phyloP scores from a whole-genome alignment of 768 basidiomycete genomes.

The Kwoniella newhampshirensis region DNA sequence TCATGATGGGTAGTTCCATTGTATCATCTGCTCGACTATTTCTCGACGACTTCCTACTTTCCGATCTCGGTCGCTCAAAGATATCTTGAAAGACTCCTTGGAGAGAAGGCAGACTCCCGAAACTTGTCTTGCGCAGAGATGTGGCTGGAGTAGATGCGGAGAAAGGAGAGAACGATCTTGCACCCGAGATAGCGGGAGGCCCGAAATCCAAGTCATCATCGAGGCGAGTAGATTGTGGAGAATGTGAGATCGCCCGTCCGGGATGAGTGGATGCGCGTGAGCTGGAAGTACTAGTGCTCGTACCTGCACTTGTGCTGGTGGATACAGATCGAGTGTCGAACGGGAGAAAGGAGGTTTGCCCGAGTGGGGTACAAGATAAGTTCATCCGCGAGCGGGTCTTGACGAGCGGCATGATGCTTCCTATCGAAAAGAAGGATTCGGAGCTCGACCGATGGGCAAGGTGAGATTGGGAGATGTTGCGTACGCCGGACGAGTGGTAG shows the following conservation, averaged over 20 bases:
- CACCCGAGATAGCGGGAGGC: not conserved
- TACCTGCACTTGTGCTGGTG: not conserved
- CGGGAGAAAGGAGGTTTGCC: conserved; percentile 5
- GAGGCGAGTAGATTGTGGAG: not conserved
- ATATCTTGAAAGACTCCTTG: conserved; percentile 15
- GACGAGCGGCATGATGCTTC: conserved; percentile 8
- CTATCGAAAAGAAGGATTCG: too few relatives aligned
- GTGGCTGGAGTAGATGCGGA: conserved; percentile 11
- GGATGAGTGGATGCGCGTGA: not conserved
- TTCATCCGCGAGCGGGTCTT: conserved; percentile 10
- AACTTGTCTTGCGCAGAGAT: conserved; percentile 7
- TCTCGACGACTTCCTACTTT: not conserved
- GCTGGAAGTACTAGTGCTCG: not conserved
- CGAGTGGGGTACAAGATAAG: conserved; percentile 3
- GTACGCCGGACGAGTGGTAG: too few relatives aligned
- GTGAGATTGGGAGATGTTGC: too few relatives aligned
- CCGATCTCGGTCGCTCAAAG: not conserved
- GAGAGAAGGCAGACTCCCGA: conserved; percentile 7
- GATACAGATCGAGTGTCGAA: not conserved
- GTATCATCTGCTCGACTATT: conserved; percentile 9
- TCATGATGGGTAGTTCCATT: conserved; percentile 14
- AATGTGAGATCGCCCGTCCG: not conserved
- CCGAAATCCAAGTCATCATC: not conserved
- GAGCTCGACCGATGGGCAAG: too few relatives aligned
- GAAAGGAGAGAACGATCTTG: not conserved